Conservation (phyloP, 306 rosid species). For the Arachis stenosperma region DNA sequence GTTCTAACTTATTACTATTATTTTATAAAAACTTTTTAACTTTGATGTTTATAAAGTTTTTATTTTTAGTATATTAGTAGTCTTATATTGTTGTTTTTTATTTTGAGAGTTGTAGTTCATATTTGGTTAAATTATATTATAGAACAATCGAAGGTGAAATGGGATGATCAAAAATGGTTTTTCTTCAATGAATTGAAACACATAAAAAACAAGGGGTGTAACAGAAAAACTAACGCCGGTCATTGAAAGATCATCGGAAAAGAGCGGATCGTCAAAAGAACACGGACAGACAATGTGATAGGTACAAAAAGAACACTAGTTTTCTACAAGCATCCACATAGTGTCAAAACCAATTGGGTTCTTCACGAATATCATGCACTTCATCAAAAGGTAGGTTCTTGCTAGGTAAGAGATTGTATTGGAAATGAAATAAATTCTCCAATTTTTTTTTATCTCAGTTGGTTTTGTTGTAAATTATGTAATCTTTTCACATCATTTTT, state of each 20-base stretch:
- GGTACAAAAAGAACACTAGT: constrained; percentile 67
- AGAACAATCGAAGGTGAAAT: constrained; percentile 42
- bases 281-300: constrained; percentile 33
- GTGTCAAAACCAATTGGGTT: constrained; percentile 54
- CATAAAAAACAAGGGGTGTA: constrained; percentile 16
- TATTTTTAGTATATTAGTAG: too few species aligned
- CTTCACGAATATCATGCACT: constrained; percentile 57
- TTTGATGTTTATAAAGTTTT: too few species aligned
- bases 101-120: too few species aligned
- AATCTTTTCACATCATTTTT: too few species aligned
- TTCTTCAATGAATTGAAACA: constrained; percentile 51
- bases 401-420: too few species aligned
- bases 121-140: too few species aligned
- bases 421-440: too few species aligned
- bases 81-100: background rate
- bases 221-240: constrained; percentile 51
- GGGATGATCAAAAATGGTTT: constrained; percentile 54
- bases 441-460: too few species aligned
- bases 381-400: constrained; percentile 36
- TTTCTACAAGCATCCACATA: constrained; percentile 42
- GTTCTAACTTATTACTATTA: constrained; percentile 10
- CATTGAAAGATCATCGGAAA: constrained; percentile 65
- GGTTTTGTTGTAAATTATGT: too few species aligned
- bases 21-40: too few species aligned
- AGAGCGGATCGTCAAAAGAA: constrained; percentile 39